phyloP scores from a whole-genome alignment of 768 basidiomycete species.

The Boletus speciosus region DNA sequence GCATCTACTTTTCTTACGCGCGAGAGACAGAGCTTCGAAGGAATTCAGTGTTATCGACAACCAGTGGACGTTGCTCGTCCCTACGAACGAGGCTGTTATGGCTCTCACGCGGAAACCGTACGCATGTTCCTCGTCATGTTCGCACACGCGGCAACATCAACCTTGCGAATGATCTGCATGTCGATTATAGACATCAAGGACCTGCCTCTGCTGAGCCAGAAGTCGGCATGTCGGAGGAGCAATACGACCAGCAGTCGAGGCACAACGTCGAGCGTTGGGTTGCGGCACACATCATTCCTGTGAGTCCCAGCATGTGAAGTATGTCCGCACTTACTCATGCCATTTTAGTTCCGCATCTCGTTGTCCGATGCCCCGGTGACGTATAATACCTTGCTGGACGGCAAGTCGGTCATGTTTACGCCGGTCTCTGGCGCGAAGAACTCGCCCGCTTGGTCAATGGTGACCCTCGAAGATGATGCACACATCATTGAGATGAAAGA shows the following conservation, averaged over 20 bases:
- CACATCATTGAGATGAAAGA: conserved; percentile 59
- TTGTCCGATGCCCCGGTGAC: conserved; percentile 37
- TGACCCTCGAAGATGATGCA: conserved; percentile 53
- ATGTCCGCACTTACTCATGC: not conserved
- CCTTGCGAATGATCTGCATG: not conserved
- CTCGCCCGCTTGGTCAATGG: conserved; percentile 54
- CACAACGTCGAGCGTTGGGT: conserved; percentile 79
- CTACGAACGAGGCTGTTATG: conserved; percentile 87
- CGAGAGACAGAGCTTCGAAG: conserved; percentile 61
- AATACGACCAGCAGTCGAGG: conserved; percentile 57
- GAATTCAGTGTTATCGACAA: conserved; percentile 37
- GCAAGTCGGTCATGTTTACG: conserved; percentile 55
- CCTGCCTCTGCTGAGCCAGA: conserved; percentile 39
- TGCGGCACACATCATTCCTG: conserved; percentile 79
- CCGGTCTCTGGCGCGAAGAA: conserved; percentile 32
- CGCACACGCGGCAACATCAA: not conserved
- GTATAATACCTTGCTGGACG: conserved; percentile 58
- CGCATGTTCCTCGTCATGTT: conserved; percentile 26
- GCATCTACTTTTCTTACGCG: conserved; percentile 84
- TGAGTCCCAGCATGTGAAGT: conserved; percentile 30
- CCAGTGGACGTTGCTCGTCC: conserved; percentile 64
- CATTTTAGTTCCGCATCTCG: conserved; percentile 40
- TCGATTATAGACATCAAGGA: conserved; percentile 54
- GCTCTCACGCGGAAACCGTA: conserved; percentile 79
- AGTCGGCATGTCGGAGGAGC: conserved; percentile 59